A percentile compares a stretch with the other conserved stretches of the same genome.
Conservation (phyloP, 495 filamentous ascomycete genomes). For the Aspergillus asperescens region DNA sequence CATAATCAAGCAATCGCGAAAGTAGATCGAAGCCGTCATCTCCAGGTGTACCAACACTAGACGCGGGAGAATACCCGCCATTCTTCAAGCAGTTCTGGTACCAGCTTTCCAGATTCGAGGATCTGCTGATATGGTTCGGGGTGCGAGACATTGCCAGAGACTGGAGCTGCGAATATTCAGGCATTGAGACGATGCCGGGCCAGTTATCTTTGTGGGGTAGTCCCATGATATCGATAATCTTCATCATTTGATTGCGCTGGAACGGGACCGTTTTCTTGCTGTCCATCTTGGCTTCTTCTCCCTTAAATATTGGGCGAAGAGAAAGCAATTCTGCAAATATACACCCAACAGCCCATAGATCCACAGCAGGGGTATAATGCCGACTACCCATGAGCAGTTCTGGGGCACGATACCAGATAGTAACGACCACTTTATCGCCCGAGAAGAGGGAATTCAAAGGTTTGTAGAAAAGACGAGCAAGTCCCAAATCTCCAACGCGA, state of each 20-base stretch:
- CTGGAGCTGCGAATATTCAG: constrained; percentile 72
- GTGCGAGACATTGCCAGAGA: constrained; percentile 51
- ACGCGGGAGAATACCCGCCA: constrained; percentile 50
- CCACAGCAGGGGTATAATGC: constrained; percentile 94
- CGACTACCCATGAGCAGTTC: constrained; percentile 85
- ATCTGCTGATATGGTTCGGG: constrained; percentile 36
- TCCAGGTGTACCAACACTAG: constrained; percentile 53
- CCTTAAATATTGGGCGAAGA: constrained; percentile 94
- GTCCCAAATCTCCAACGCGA: constrained; percentile 87
- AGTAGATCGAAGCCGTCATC: constrained; percentile 76
- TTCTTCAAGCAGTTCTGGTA: constrained; percentile 57
- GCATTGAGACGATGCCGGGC: constrained; percentile 74
- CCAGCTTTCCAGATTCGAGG: constrained; percentile 58
- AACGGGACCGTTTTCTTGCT: constrained; percentile 95
- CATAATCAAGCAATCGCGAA: constrained; percentile 78
- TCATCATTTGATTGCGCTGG: constrained; percentile 97
- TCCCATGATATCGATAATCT: constrained; percentile 94
- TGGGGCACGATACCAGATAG: constrained; percentile 98
- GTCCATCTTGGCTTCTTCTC: constrained; percentile 98
- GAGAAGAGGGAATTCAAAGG: constrained; percentile 84
- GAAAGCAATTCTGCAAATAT: constrained; percentile 94
- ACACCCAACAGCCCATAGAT: constrained; percentile 96
- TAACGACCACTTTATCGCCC: constrained; percentile 98
- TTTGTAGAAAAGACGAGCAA: constrained; percentile 90
- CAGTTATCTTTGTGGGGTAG: constrained; percentile 83